A percentile compares a stretch with the other conserved stretches of the same genome.
These are phyloP conservation scores for Coniosporium tulheliwenetii DNA, from an alignment of 2,329 filamentous ascomycete species.

Conservation along the genomic window DNA sequence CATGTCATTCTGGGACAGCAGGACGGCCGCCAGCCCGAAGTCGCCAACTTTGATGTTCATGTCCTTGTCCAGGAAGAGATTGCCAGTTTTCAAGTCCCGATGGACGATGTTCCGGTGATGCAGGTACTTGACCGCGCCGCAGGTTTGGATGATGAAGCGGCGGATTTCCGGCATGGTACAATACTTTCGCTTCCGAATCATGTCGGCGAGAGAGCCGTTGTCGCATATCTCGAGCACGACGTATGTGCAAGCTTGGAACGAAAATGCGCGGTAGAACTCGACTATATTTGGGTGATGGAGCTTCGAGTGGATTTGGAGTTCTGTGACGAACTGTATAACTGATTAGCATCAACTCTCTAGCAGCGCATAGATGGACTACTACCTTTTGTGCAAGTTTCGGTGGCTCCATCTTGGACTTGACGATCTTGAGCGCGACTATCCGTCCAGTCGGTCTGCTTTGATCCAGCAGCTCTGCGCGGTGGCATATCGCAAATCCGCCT, in stretches of 20 bases:
- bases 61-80: conserved; percentile 81
- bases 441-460: conserved; percentile 41
- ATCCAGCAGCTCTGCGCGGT: conserved; percentile 50
- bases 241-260: conserved; percentile 77
- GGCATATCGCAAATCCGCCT: conserved; percentile 71
- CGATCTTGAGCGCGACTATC: conserved; percentile 64
- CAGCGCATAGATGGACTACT: conserved; percentile 1
- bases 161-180: conserved; percentile 88
- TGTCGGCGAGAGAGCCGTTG: conserved; percentile 93
- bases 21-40: conserved; percentile 82
- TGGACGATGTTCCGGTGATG: conserved; percentile 93
- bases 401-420: conserved; percentile 64
- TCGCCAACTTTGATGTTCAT: conserved; percentile 99
- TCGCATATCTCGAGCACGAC: conserved; percentile 88
- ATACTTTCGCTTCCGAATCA: conserved; percentile 83
- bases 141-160: conserved; percentile 86
- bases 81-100: conserved; percentile 93
- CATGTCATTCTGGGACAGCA: conserved; percentile 84
- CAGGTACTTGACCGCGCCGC: conserved; percentile 95
- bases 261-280: conserved; percentile 86
- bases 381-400: conserved; percentile 77
- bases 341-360: background rate
- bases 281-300: conserved; percentile 94
- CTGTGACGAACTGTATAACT: conserved; percentile 46
- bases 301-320: conserved; percentile 96